Evolutionary conservation across 768 basidiomycete species (phyloP).

Genomic region (Galerina marginata): DNA sequence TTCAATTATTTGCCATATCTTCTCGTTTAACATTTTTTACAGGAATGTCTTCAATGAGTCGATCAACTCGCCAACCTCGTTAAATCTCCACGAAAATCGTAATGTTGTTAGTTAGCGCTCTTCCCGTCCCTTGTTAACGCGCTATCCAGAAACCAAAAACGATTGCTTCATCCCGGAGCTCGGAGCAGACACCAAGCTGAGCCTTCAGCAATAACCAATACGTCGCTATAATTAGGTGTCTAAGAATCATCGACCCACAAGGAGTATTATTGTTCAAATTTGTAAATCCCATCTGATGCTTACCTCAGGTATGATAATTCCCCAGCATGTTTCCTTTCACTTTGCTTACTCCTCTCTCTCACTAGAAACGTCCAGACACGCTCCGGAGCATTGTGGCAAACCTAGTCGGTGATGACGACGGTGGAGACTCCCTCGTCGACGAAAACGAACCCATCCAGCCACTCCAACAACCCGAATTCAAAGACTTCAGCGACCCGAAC

Average conservation of each 20-base stretch:
- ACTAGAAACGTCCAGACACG: constrained; percentile 84
- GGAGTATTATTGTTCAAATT: constrained; percentile 94
- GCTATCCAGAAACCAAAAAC: constrained; percentile 71
- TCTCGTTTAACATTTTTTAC: background rate
- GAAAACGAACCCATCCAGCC: constrained; percentile 83
- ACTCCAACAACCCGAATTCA: constrained; percentile 73
- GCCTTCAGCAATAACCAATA: constrained; percentile 90
- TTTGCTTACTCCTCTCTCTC: background rate
- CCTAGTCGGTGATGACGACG: constrained; percentile 85
- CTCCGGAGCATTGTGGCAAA: constrained; percentile 93
- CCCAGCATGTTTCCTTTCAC: background rate
- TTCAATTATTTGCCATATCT: background rate
- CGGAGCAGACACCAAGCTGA: constrained; percentile 90
- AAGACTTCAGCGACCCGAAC: constrained; percentile 89
- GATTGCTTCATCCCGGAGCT: constrained; percentile 95
- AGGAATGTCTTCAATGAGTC: constrained; percentile 83
- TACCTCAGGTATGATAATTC: constrained; percentile 66
- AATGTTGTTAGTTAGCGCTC: constrained; percentile 24
- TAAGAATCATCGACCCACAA: constrained; percentile 89
- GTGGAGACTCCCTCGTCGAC: constrained; percentile 81
- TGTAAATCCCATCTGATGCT: constrained; percentile 88
- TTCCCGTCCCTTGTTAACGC: background rate
- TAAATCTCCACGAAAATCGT: constrained; percentile 81
- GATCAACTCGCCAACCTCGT: constrained; percentile 83
- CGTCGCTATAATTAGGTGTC: constrained; percentile 88